Conservation (phyloP, 306 rosid species). For the Vigna nakashimae region DNA sequence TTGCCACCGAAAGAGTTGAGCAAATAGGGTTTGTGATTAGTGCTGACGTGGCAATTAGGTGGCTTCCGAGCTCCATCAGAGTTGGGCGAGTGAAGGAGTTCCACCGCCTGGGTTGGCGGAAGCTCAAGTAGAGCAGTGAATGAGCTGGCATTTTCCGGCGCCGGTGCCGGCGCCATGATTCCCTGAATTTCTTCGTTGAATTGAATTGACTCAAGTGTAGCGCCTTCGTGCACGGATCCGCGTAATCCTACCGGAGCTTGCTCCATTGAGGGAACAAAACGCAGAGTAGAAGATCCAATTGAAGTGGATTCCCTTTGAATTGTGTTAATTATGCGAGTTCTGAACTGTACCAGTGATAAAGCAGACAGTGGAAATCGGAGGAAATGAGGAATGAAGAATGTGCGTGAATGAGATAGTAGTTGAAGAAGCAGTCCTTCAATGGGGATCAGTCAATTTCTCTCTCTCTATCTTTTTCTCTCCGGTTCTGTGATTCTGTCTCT, state of each 20-base stretch:
- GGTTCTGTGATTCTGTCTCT: constrained; percentile 46
- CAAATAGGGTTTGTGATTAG: constrained; percentile 51
- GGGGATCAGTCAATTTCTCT: constrained; percentile 61
- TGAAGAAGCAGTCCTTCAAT: constrained; percentile 52
- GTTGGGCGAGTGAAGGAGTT: constrained; percentile 80
- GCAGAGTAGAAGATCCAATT: constrained; percentile 15
- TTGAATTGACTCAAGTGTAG: constrained; percentile 74
- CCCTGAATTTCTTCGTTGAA: constrained; percentile 85
- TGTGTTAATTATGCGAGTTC: constrained; percentile 33
- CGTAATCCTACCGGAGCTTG: constrained; percentile 47
- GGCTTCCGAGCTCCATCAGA: constrained; percentile 40
- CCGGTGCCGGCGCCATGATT: constrained; percentile 65
- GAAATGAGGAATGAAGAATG: not conserved
- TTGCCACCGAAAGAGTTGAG: constrained; percentile 51
- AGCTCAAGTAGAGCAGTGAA: constrained; percentile 95
- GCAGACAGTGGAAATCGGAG: constrained; percentile 8
- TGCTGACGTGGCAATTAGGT: constrained; percentile 36
- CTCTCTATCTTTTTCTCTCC: constrained; percentile 31
- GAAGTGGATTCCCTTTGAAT: constrained; percentile 36
- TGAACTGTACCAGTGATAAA: constrained; percentile 32
- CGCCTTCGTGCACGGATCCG: constrained; percentile 65
- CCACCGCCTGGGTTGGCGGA: constrained; percentile 81
- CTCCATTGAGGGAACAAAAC: constrained; percentile 59
- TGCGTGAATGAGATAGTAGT: constrained; percentile 8
- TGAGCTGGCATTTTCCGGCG: constrained; percentile 80